These are phyloP conservation scores for Teratosphaeria gauchensis DNA, from an alignment of 2,329 filamentous ascomycete species.

Conservation along the genomic window DNA sequence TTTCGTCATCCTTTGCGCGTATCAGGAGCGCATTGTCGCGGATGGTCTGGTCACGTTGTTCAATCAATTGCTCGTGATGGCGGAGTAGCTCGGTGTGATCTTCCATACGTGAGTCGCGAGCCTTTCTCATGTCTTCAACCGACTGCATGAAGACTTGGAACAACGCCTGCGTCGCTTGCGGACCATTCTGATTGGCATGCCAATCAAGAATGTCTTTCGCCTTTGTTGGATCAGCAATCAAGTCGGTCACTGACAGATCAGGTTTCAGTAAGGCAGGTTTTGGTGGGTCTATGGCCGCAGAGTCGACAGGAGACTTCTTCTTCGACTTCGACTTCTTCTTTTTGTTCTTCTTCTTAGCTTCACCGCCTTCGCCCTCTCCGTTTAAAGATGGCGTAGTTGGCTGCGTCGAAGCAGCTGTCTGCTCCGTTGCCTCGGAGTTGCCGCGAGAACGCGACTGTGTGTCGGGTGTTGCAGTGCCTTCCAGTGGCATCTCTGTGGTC, in stretches of 20 bases:
- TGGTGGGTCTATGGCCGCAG: conserved; percentile 3
- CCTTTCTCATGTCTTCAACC: conserved; percentile 3
- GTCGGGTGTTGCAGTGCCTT: conserved; percentile 6
- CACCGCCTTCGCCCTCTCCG: conserved; percentile 19
- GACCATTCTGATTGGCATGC: neutral
- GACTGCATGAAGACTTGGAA: conserved; percentile 1
- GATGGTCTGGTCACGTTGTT: conserved; percentile 63
- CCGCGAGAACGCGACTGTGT: conserved; percentile 9
- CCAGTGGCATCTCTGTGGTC: neutral
- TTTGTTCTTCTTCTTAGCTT: conserved; percentile 62
- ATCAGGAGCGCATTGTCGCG: conserved; percentile 60
- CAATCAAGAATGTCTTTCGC: conserved; percentile 10
- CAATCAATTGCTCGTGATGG: conserved; percentile 19
- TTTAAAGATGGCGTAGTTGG: conserved; percentile 14
- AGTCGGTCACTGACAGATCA: conserved; percentile 8
- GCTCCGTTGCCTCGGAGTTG: conserved; percentile 17
- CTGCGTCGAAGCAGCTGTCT: conserved; percentile 15
- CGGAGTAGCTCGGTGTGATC: conserved; percentile 11
- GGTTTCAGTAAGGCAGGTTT: neutral
- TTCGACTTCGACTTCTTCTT: conserved; percentile 74
- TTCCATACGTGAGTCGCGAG: conserved; percentile 9
- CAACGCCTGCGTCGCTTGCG: neutral
- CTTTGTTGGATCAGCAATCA: conserved; percentile 10
- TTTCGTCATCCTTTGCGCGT: conserved; percentile 79
- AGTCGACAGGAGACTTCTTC: conserved; percentile 53